Percentiles rank a stretch among this genome's conserved stretches.
phyloP scores from a whole-genome alignment of 108 stramenopile genomes.

The Nannochloropsis oceanica region DNA sequence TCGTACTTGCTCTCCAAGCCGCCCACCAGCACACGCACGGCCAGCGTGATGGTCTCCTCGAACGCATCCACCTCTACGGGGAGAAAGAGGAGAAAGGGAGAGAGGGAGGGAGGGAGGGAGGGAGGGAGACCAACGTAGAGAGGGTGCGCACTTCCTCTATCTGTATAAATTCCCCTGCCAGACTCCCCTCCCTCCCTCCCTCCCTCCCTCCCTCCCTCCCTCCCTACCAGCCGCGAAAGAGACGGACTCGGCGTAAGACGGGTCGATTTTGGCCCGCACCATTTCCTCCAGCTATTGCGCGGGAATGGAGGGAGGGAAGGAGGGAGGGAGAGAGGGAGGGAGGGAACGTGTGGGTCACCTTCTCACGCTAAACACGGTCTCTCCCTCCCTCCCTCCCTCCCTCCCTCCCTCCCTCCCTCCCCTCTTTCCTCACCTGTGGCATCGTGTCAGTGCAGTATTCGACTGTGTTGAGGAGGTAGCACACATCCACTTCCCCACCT shows the following conservation, averaged over 20 bases:
- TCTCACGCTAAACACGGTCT: background rate
- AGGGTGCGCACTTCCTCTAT: background rate
- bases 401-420: background rate
- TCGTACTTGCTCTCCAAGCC: constrained; percentile 60
- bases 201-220: background rate
- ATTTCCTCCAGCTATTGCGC: constrained; percentile 61
- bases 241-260: constrained; percentile 51
- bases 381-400: background rate
- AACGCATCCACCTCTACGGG: constrained; percentile 65
- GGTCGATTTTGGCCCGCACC: constrained; percentile 71
- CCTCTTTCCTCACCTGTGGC: constrained; percentile 1
- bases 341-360: background rate
- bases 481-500: constrained; percentile 69
- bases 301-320: background rate
- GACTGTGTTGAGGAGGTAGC: constrained; percentile 86
- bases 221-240: constrained; percentile 41
- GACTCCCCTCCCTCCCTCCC: background rate
- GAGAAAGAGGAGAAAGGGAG: no score
- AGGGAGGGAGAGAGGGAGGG: no score
- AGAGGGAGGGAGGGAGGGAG: background rate
- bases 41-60: constrained; percentile 73
- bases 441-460: constrained; percentile 90
- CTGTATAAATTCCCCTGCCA: background rate
- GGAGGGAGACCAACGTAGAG: no score
- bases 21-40: constrained; percentile 66